phyloP scores from a whole-genome alignment of 2,329 filamentous ascomycete species.

The Anthostomella pinea region DNA sequence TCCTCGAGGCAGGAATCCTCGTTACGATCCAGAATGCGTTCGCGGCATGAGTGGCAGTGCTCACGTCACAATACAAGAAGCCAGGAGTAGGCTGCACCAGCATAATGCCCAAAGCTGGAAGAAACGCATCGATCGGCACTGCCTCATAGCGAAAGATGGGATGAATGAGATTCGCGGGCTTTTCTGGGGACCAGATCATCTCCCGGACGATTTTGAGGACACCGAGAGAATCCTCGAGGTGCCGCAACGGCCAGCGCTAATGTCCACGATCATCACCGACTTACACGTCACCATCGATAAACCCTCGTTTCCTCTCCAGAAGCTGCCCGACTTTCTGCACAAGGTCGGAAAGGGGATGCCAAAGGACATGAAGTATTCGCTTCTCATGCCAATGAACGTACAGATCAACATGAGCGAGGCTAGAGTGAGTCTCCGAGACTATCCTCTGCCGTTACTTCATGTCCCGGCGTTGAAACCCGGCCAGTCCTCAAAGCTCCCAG shows the following conservation, averaged over 20 bases:
- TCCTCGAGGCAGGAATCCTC: slow-evolving; percentile 46
- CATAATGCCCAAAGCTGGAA: slow-evolving; percentile 93
- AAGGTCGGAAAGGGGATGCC: slow-evolving; percentile 97
- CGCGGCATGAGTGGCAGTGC: slow-evolving; percentile 66
- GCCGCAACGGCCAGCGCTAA: slow-evolving; percentile 78
- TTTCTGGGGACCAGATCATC: slow-evolving; percentile 79
- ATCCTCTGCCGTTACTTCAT: slow-evolving; percentile 87
- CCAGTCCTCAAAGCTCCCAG: slow-evolving; percentile 76
- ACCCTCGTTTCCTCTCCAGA: slow-evolving; percentile 80
- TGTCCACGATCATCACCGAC: slow-evolving; percentile 78
- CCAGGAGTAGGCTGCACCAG: slow-evolving; percentile 68
- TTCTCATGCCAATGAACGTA: slow-evolving; percentile 87
- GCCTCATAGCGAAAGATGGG: slow-evolving; percentile 65
- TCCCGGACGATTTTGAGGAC: slow-evolving; percentile 79
- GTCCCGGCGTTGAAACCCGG: slow-evolving; percentile 78
- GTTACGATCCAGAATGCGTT: slow-evolving; percentile 79
- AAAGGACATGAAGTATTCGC: slow-evolving; percentile 80
- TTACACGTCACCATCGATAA: slow-evolving; percentile 85
- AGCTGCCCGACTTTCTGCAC: slow-evolving; percentile 81
- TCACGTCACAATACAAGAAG: slow-evolving; percentile 72
- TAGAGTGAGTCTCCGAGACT: slow-evolving; percentile 83
- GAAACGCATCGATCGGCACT: slow-evolving; percentile 76
- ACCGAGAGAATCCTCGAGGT: slow-evolving; percentile 82
- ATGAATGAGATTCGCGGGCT: slow-evolving; percentile 75
- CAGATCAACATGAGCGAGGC: slow-evolving; percentile 89